phyloP scores from a whole-genome alignment of 495 filamentous ascomycete genomes.

The Aspergillus olivimuriae region DNA sequence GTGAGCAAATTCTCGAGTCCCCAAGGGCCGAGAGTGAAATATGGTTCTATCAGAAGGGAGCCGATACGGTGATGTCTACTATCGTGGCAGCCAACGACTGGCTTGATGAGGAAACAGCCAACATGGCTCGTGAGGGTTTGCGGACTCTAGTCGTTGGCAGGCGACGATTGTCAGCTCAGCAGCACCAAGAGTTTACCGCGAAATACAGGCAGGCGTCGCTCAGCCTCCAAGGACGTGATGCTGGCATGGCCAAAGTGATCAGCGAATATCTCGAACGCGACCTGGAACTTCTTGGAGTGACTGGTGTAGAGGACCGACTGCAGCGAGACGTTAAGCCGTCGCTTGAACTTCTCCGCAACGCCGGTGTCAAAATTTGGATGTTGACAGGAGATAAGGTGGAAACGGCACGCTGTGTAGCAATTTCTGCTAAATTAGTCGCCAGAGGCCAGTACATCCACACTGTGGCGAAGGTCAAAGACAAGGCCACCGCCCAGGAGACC shows the following conservation, averaged over 20 bases:
- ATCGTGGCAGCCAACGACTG: constrained; percentile 96
- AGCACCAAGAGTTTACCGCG: constrained; percentile 72
- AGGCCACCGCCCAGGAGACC: constrained; percentile 66
- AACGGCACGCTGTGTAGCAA: constrained; percentile 93
- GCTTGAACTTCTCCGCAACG: constrained; percentile 90
- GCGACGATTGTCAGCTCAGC: constrained; percentile 65
- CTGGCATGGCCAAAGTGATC: constrained; percentile 71
- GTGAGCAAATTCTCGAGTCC: constrained; percentile 27
- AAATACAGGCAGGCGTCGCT: constrained; percentile 76
- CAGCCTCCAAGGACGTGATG: constrained; percentile 70
- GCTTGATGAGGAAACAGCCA: constrained; percentile 96
- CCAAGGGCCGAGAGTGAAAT: constrained; percentile 59
- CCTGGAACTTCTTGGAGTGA: constrained; percentile 89
- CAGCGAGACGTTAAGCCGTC: constrained; percentile 93
- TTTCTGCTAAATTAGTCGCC: constrained; percentile 89
- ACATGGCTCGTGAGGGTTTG: constrained; percentile 96
- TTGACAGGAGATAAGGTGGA: constrained; percentile 98
- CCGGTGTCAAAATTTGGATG: constrained; percentile 99
- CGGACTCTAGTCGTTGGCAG: constrained; percentile 91
- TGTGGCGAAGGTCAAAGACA: constrained; percentile 61
- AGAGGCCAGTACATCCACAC: constrained; percentile 95
- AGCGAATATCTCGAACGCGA: constrained; percentile 78
- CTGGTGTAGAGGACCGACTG: constrained; percentile 94
- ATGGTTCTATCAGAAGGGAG: constrained; percentile 99
- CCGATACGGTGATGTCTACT: constrained; percentile 91